Evolutionary conservation across 306 rosid species (phyloP), one percentile per base, ranked within the genome.

Genomic region (Cicer chorassanicum): DNA sequence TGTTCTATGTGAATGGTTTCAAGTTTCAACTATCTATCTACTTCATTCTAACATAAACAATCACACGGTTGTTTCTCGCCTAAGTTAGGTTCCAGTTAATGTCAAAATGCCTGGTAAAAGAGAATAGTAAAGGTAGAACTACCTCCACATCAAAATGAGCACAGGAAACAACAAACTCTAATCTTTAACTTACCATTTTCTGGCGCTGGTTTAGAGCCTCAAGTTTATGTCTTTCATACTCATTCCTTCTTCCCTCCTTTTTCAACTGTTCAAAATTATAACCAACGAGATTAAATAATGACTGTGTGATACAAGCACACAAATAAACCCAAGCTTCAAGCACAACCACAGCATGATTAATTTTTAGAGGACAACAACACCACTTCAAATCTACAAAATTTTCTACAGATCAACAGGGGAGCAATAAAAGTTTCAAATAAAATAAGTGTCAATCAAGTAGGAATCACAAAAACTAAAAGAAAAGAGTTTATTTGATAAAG

Each of bases 171-270:
- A 34, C 34, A 53, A 54, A 54, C 41, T 78, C 39, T 54, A 53
- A 78, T 68, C 50, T 67, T 78, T 45, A 70, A 74, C 61, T 77
- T 70, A 91, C 97, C 92, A 81, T 78, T 81, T 86, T 91, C 82
- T 91, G 97, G 34, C 88, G 90, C 75, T 89, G 93, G 77, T 87
- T 89, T 80, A 91, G 78, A 81, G 91, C 86, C 87, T 87, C 94
- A 50, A 91, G 97, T 78, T 91, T 89, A 78, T 91, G 93, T 65
- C 92, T 77, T 78, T 91, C 89, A 29, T 87, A 89, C 80, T 89
- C 92, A 68, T 89, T 91, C 80, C 81, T 91, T 83, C 97, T 89
- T 77, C 97, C 97, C 80, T 86, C 94, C 80, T 91, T 91, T 84
- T 67, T 89, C 78, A 89, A 88, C 97, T 91, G 97, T 40, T 56